Evolutionary conservation across 179 eudicot species (phyloP).

Genomic region (Silene vulgaris): DNA sequence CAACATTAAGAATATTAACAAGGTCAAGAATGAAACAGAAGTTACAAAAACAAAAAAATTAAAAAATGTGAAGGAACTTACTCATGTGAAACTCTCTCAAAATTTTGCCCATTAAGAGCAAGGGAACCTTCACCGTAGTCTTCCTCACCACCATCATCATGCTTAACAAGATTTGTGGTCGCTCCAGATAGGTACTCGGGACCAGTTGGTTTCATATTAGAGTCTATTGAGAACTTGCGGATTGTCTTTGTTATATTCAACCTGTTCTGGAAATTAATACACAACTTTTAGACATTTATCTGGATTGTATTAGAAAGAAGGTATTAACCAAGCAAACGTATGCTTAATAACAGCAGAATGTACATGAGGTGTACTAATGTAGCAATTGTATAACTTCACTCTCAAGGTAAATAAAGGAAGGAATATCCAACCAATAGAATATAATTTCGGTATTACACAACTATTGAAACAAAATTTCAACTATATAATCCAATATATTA

Average conservation of each 20-base stretch:
- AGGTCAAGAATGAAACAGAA: constrained; percentile 5
- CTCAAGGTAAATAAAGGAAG: not conserved
- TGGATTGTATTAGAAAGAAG: not conserved
- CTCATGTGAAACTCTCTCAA: constrained; percentile 71
- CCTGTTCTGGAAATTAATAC: constrained; percentile 75
- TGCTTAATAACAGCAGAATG: not conserved
- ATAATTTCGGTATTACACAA: not conserved
- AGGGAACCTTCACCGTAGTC: constrained; percentile 72
- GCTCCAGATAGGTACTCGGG: constrained; percentile 63
- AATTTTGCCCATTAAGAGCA: constrained; percentile 45
- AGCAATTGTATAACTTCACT: constrained; percentile 5
- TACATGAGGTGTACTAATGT: not conserved
- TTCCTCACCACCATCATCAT: constrained; percentile 74
- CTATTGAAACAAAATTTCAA: not conserved
- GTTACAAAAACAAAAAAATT: constrained; percentile 5
- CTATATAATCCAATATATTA: not conserved
- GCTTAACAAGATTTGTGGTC: constrained; percentile 47
- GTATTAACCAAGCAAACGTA: not conserved
- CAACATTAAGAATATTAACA: not conserved
- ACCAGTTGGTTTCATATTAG: constrained; percentile 58
- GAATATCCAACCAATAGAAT: not conserved
- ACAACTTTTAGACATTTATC: constrained; percentile 26
- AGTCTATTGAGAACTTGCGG: constrained; percentile 77
- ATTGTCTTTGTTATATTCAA: constrained; percentile 88
- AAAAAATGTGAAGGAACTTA: constrained; percentile 33